Conservation (phyloP, 2,329 filamentous ascomycete genomes). For the Fonsecaea pedrosoi region DNA sequence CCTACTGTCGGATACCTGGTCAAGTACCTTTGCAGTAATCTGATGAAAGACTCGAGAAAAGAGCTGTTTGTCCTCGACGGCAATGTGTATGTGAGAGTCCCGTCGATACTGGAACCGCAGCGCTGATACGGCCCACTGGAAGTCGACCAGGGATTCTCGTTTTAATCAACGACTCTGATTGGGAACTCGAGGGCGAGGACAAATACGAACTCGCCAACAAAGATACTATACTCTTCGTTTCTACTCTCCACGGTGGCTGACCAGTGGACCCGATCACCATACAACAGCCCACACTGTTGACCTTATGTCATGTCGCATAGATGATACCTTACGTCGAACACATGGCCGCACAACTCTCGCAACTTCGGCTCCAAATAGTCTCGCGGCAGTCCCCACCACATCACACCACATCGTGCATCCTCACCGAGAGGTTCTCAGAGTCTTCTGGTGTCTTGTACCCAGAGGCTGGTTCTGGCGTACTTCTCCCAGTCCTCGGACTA, state of each 20-base stretch:
- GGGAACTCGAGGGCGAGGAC: constrained; percentile 96
- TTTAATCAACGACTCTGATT: constrained; percentile 96
- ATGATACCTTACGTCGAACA: constrained; percentile 5
- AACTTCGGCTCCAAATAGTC: not conserved
- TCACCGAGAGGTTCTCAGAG: constrained; percentile 35
- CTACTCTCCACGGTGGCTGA: constrained; percentile 90
- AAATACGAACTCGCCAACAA: constrained; percentile 79
- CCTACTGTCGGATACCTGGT: constrained; percentile 79
- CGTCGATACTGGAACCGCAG: not conserved
- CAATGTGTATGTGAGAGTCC: constrained; percentile 71
- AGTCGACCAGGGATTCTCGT: constrained; percentile 96
- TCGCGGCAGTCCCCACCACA: not conserved
- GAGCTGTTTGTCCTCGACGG: constrained; percentile 89
- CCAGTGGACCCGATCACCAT: not conserved
- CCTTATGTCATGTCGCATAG: not conserved
- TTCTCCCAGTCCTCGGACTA: constrained; percentile 45
- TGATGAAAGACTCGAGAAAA: constrained; percentile 84
- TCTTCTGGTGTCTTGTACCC: constrained; percentile 43
- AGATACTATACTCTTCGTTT: constrained; percentile 95
- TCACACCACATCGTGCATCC: constrained; percentile 42
- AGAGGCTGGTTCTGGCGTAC: constrained; percentile 52
- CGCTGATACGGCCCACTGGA: not conserved
- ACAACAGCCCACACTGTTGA: not conserved
- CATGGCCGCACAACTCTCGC: not conserved
- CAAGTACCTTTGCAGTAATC: constrained; percentile 75